phyloP scores from a whole-genome alignment of 2,329 filamentous ascomycete species.

The Emergomyces orientalis region DNA sequence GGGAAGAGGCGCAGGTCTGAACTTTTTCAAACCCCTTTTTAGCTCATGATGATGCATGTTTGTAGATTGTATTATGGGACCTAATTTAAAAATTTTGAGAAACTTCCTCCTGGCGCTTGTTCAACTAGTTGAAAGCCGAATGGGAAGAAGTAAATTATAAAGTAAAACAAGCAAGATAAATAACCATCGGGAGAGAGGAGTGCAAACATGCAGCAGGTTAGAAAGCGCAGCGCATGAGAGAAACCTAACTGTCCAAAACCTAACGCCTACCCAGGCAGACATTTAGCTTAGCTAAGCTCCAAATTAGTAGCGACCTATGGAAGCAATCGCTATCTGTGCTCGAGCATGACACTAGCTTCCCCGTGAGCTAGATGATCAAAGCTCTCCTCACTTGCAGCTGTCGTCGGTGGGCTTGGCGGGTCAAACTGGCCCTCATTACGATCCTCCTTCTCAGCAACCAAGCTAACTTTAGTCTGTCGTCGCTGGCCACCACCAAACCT shows the following conservation, averaged over 20 bases:
- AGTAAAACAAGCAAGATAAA: not conserved
- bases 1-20: not conserved
- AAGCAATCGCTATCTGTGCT: slow-evolving; percentile 2
- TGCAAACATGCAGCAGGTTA: not conserved
- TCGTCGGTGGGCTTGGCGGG: slow-evolving; percentile 30
- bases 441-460: slow-evolving; percentile 11
- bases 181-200: not conserved
- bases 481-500: not conserved
- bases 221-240: not conserved
- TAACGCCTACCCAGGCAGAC: not conserved
- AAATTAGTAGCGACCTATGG: not conserved
- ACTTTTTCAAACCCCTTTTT: not conserved
- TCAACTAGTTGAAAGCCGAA: not conserved
- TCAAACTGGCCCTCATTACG: slow-evolving; percentile 4
- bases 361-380: slow-evolving; percentile 38
- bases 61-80: not conserved
- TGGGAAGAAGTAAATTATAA: not conserved
- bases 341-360: slow-evolving; percentile 34
- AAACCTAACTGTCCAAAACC: not conserved
- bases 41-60: not conserved
- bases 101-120: not conserved
- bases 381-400: slow-evolving; percentile 39
- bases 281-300: not conserved
- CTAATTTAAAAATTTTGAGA: not conserved
- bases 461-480: not conserved